Conservation (phyloP, 1,139 yeast genomes). For the Kodamaea plutei region DNA sequence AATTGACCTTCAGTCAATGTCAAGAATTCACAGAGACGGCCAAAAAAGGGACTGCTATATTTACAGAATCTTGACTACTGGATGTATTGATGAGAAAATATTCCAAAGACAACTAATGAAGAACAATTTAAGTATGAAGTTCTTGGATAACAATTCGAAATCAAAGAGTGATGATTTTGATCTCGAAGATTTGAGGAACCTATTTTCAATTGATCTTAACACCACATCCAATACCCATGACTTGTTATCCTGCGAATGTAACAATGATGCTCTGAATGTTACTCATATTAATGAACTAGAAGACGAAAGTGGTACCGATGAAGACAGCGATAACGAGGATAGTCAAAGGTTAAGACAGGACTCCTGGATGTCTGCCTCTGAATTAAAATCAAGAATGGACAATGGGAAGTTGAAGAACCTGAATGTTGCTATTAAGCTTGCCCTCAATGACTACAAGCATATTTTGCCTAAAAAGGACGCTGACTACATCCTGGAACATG, state of each 20-base stretch:
- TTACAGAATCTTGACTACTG: slow-evolving; percentile 80
- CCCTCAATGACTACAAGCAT: slow-evolving; percentile 61
- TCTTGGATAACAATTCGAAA: slow-evolving; percentile 52
- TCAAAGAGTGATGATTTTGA: slow-evolving; percentile 48
- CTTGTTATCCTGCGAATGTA: slow-evolving; percentile 68
- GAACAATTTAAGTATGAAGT: slow-evolving; percentile 71
- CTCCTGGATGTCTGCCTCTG: slow-evolving; percentile 52
- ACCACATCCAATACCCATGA: slow-evolving; percentile 79
- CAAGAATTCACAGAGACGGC: slow-evolving; percentile 92
- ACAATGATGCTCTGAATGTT: slow-evolving; percentile 38
- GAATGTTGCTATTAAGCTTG: slow-evolving; percentile 48
- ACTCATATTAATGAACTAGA: not conserved
- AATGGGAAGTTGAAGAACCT: slow-evolving; percentile 26
- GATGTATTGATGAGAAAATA: slow-evolving; percentile 92
- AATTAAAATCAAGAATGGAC: slow-evolving; percentile 32
- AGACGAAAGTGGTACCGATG: slow-evolving; percentile 10
- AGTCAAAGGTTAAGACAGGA: slow-evolving; percentile 10
- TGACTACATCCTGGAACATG: slow-evolving; percentile 1
- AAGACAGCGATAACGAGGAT: slow-evolving; percentile 4
- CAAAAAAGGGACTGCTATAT: slow-evolving; percentile 75
- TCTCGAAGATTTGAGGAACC: slow-evolving; percentile 62
- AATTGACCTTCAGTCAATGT: slow-evolving; percentile 92
- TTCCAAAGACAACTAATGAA: slow-evolving; percentile 92
- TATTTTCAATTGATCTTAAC: slow-evolving; percentile 56
- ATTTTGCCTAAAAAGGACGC: slow-evolving; percentile 37